Conservation (phyloP, 495 filamentous ascomycete species). For the Mytilinidion resinicola region DNA sequence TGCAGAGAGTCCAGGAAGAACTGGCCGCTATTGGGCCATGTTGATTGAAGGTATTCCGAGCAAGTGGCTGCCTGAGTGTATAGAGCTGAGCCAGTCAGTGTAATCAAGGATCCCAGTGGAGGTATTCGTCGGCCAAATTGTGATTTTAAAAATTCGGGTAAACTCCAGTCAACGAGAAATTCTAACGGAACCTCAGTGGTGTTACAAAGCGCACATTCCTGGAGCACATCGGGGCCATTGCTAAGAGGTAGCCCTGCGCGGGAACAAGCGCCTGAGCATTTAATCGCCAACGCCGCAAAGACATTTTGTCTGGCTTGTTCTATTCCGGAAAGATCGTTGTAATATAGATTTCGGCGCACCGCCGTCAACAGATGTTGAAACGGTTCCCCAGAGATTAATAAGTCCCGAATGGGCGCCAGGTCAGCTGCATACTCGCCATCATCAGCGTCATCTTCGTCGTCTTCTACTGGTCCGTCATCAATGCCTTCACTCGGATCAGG, state of each 20-base stretch:
- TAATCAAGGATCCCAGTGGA: slow-evolving; percentile 14
- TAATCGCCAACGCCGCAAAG: neutral
- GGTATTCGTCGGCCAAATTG: slow-evolving; percentile 1
- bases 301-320: neutral
- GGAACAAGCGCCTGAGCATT: too few species aligned
- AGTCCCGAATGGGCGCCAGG: slow-evolving; percentile 1
- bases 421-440: neutral
- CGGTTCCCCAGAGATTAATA: slow-evolving; percentile 3
- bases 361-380: neutral
- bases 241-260: too few species aligned
- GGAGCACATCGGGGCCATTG: too few species aligned
- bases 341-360: slow-evolving; percentile 1
- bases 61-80: slow-evolving; percentile 29
- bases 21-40: slow-evolving; percentile 19
- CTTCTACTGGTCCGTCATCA: neutral
- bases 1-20: slow-evolving; percentile 6
- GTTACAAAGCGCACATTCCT: too few species aligned
- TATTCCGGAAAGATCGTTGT: neutral
- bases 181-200: too few species aligned
- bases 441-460: neutral
- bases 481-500: neutral
- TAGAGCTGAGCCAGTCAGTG: slow-evolving; percentile 16
- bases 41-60: slow-evolving; percentile 14
- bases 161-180: slow-evolving; percentile 2
- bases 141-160: slow-evolving; percentile 3